Evolutionary conservation across 1,139 yeast species (phyloP).

Genomic region (Petasospora fabianii): DNA sequence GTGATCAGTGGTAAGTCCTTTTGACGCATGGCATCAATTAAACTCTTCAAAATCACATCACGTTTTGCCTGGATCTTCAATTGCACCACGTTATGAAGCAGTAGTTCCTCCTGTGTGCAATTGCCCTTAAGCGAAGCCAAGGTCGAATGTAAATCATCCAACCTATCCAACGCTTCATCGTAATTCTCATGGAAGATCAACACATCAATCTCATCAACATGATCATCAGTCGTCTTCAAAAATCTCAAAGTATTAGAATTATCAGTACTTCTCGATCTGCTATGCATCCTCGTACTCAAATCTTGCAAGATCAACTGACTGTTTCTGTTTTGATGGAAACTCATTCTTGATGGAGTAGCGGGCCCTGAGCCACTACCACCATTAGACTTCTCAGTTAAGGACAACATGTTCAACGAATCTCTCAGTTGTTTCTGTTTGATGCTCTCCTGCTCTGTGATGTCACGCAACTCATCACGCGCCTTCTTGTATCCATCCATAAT

Average conservation of each 20-base stretch:
- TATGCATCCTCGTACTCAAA: constrained; percentile 50
- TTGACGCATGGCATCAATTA: constrained; percentile 26
- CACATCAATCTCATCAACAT: constrained; percentile 64
- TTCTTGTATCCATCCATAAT: constrained; percentile 57
- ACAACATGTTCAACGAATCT: constrained; percentile 44
- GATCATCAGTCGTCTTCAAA: constrained; percentile 55
- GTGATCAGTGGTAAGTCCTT: constrained; percentile 2
- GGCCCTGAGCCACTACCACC: constrained; percentile 3
- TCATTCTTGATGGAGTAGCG: constrained; percentile 12
- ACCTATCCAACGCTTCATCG: constrained; percentile 50
- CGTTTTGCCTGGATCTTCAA: constrained; percentile 40
- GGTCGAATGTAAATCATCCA: constrained; percentile 40
- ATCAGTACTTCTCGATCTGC: constrained; percentile 50
- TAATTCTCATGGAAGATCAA: constrained; percentile 60
- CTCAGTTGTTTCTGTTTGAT: constrained; percentile 42
- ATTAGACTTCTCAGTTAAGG: constrained; percentile 30
- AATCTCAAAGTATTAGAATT: constrained; percentile 33
- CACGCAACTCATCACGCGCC: constrained; percentile 60
- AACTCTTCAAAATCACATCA: constrained; percentile 32
- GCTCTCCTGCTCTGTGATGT: constrained; percentile 38
- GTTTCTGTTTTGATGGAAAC: constrained; percentile 22
- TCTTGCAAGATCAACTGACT: constrained; percentile 41
- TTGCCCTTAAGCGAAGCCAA: constrained; percentile 20
- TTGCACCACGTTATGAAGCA: constrained; percentile 38
- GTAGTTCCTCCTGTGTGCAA: constrained; percentile 35